These are phyloP conservation scores for Fraxinus angustifolia DNA, from an alignment of 305 asterid species.

Conservation along the genomic window DNA sequence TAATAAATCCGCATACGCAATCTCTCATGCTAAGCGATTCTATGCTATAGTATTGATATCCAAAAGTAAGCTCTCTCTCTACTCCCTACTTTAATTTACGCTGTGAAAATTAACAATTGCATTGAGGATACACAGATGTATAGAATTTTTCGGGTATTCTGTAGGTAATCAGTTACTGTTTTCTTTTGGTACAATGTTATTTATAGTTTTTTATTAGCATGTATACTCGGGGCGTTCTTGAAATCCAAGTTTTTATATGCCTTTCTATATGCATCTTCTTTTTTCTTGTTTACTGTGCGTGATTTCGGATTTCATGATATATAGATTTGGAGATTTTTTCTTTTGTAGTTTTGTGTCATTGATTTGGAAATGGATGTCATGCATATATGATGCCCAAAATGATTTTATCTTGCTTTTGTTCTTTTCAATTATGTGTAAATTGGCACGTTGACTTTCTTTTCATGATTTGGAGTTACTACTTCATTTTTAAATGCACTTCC, in stretches of 20 bases:
- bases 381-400: background rate
- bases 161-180: slow-evolving; percentile 6
- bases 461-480: background rate
- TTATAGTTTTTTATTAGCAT: slow-evolving; percentile 1
- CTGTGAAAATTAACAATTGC: slow-evolving; percentile 5
- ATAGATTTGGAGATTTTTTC: background rate
- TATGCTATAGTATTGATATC: background rate
- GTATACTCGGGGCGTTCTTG: background rate
- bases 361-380: background rate
- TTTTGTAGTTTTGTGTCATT: background rate
- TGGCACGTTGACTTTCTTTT: background rate
- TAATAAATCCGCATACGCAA: slow-evolving; percentile 1
- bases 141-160: slow-evolving; percentile 10
- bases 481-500: background rate
- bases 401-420: background rate
- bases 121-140: slow-evolving; percentile 13
- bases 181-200: background rate
- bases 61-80: slow-evolving; percentile 5
- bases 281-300: background rate
- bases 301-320: background rate
- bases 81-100: background rate
- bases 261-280: background rate
- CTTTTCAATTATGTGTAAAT: background rate
- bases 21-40: background rate
- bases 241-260: background rate